phyloP scores from a whole-genome alignment of 163 green algal genomes.

The Chlamydomonas reinhardtii region DNA sequence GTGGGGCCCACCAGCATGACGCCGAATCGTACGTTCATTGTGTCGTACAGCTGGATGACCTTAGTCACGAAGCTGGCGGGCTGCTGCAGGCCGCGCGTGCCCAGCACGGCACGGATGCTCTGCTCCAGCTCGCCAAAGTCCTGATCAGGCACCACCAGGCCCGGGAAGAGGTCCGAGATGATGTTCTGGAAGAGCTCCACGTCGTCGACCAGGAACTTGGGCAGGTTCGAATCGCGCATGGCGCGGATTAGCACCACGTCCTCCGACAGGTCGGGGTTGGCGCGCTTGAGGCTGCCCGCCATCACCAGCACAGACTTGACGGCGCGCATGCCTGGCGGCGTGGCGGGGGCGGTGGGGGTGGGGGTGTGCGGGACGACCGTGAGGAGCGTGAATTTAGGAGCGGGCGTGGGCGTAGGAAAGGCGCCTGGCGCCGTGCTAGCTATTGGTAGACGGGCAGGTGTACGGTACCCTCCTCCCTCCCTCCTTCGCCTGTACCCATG shows the following conservation, averaged over 20 bases:
- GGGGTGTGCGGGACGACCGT: too few relatives aligned
- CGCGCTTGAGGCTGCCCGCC: conserved; percentile 83
- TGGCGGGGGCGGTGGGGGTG: conserved; percentile 61
- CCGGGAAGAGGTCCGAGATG: conserved; percentile 89
- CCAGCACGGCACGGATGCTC: conserved; percentile 67
- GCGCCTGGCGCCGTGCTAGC: too few relatives aligned
- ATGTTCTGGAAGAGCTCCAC: conserved; percentile 87
- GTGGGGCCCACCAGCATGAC: conserved; percentile 85
- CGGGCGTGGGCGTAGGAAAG: too few relatives aligned
- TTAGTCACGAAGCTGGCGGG: conserved; percentile 77
- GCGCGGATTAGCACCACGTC: conserved; percentile 80
- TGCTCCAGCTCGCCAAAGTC: conserved; percentile 82
- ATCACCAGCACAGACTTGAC: conserved; percentile 91
- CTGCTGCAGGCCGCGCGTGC: conserved; percentile 66
- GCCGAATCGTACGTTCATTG: conserved; percentile 87
- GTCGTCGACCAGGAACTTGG: conserved; percentile 90
- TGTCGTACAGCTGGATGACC: conserved; percentile 84
- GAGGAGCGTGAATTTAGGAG: too few relatives aligned
- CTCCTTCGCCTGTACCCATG: too few relatives aligned
- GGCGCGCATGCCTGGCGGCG: conserved; percentile 85
- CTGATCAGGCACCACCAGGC: conserved; percentile 73
- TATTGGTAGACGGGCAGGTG: too few relatives aligned
- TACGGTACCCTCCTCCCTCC: too few relatives aligned
- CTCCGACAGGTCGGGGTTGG: conserved; percentile 76
- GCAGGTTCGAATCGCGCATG: conserved; percentile 90